Base-by-base conservation (phyloP, 148 eudicot species). In the Linanthus parryae region DNA sequence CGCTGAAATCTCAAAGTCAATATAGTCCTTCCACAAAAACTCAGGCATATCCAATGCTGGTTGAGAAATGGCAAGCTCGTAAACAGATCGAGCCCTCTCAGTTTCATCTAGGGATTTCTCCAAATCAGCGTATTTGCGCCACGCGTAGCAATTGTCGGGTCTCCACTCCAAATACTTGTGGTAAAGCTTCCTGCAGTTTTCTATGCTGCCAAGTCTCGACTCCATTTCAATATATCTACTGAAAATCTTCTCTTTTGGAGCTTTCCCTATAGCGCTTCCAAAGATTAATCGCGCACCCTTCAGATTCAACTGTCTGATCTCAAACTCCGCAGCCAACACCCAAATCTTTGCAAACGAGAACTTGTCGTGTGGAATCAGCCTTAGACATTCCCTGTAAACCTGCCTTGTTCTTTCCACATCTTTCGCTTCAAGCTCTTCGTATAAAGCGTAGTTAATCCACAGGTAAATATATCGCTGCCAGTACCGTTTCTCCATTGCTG, bases 31-130 rank as follows among this genome's bases (percentile, higher is more conserved):
- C 98, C 98, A 91, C 36, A 87, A 63, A 33, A 87, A 48, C 63
- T 91, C 95, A 8, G 98, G 95, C 95, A 86, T 91, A 70, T 87
- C 94, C 50, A 91, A 31, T 15, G 94, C 94, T 48, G 95, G 94
- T 65, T 91, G 98, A 25, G 88, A 89, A 64, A 81, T 87, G 38
- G 98, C 98, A 31, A 86, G 90, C 68, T 91, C 98, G 69, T 79
- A 86, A 37, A 91, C 75, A 29, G 95, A 62, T 68, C 97, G 76
- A 2, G 97, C 82, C 63, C 97, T 64, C 13, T 91, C 97, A 33
- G 86, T 91, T 70, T 91, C 95, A 61, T 73, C 57, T 60, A 91
- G 69, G 24, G 98, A 91, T 52, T 74, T 80, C 61, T 86, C 95
- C 54, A 91, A 43, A 67, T 91, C 98, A 22, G 96, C 96, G 53